Evolutionary conservation across 78 protist genomes (phyloP), one percentile per base, ranked within the genome.

Genomic region (Protostelium mycophagum): DNA sequence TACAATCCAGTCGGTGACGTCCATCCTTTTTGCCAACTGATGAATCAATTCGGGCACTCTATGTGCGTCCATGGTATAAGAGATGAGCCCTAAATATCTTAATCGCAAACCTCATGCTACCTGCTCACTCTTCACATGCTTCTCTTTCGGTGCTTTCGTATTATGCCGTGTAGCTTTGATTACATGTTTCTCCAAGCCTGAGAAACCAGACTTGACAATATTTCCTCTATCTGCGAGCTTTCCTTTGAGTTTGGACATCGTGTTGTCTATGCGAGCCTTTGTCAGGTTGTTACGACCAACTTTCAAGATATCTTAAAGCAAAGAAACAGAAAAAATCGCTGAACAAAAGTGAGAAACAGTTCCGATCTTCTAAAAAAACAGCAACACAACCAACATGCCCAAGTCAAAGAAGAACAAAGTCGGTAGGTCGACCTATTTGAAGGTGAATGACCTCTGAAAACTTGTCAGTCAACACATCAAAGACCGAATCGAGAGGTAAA

Each of bases 321-420:
- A 25, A 51, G 73, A 51, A 51, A 5, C 16, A 25, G 5, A 5
- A 51, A 51, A 51, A 16, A 51, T 51, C 5, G 16, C 16, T 51
- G 16, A 51, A 5, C 73, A 25, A 16, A 51, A 51, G 73, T 25
- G 16, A 51, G 5, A 16, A 51, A 16, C 5, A 51, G 5, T 51
- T 51, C 16, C 16, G 73, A 25, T 25, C 16, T 25, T 51, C 73
- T 5, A 16, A 51, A 51, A 51, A 5, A 51, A 51, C 73, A 51
- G 31, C 5, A 16, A 51, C 73, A 51, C 73, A 51, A 16, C 73
- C 73, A 88, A 84, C 91, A 96, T 96, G 98, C 97, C 95, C 39
- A 94, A 94, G 93, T 93, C 96, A 38, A 96, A 94, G 91, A 92
- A 97, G 85, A 91, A 31, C 34, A 87, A 88, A 85, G 89, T 87